Base-by-base conservation (phyloP, 352 stramenopile species). In the Phytophthora parvispora region DNA sequence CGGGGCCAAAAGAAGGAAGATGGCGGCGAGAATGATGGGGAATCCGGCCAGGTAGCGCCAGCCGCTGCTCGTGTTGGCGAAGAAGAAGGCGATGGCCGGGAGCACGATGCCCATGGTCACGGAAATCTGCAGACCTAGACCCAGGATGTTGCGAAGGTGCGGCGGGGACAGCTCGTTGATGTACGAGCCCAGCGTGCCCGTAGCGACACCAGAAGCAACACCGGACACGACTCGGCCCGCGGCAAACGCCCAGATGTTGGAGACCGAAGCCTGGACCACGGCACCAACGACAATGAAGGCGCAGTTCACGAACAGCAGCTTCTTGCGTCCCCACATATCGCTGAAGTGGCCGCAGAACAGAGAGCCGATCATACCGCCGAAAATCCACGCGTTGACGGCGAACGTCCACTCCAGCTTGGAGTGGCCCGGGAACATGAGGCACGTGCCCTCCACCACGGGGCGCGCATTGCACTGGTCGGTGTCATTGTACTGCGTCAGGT, bases 391-490 rank as follows among this genome's bases (percentile, higher is more conserved):
- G 62, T 73, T 73, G 24, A 73, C 65, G 1, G 51, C 65, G 20
- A 72, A 72, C 28, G 64, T 68, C 64, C 58, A 92, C 55, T 89
- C 61, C 7, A 64, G 54, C 9, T 69, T 66, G 0, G 84, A 76
- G 61, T 91, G 84, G 2, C 78, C 79, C 18, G 84, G 78, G 57
- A 92, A 91, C 69, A 90, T 83, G 27, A 90, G 59, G 58, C 83
- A 91, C 29, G 73, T 80, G 52, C 71, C 74, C 13, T 52, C 53
- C 4, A 24, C 57, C 2, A 90, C 73, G 2, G 79, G 83, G 6
- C 65, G 74, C 6, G 74, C 66, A 32, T 78, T 53, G 40, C 83
- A 91, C 36, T 69, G 69, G 10, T 54, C 53, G 18, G 70, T 74
- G 56, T 84, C 67, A 57, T 82, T 75, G 51, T 86, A 90, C 24